Percentiles rank a stretch among this genome's conserved stretches.
phyloP scores from a whole-genome alignment of 768 basidiomycete genomes.

The Suillus sp. region DNA sequence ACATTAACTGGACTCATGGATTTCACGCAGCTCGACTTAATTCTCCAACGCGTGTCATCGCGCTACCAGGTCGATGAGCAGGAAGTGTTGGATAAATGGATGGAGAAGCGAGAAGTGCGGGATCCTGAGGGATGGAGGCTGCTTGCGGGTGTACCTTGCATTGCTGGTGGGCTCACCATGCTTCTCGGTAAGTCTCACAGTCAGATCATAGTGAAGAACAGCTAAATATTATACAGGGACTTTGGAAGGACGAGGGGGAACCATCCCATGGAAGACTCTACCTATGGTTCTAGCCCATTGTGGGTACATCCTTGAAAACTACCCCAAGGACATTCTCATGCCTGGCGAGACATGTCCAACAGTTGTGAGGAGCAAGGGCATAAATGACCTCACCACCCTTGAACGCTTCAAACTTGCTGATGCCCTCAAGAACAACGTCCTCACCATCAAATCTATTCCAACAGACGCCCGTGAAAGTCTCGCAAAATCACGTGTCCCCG shows the following conservation, averaged over 20 bases:
- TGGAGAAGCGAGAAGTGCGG: too few species aligned
- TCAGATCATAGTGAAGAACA: too few species aligned
- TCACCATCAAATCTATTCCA: not conserved
- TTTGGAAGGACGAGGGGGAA: not conserved
- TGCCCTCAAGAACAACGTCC: constrained; percentile 6
- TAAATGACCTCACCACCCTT: not conserved
- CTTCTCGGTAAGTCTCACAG: not conserved
- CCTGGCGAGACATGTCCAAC: not conserved
- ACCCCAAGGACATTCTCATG: not conserved
- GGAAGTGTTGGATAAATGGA: too few species aligned
- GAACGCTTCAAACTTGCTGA: not conserved
- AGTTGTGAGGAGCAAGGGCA: constrained; percentile 2
- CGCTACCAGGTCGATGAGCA: not conserved
- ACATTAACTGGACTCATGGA: too few species aligned
- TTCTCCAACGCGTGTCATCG: not conserved
- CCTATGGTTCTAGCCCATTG: not conserved
- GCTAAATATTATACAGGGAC: not conserved
- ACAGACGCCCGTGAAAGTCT: not conserved
- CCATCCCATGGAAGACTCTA: constrained; percentile 4
- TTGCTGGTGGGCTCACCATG: not conserved
- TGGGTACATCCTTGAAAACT: constrained; percentile 5
- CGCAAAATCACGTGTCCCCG: not conserved
- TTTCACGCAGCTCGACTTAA: not conserved
- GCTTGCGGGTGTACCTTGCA: not conserved
- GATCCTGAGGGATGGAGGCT: too few species aligned